phyloP scores from a whole-genome alignment of 805 yeast species.

The Metschnikowia hibisci region DNA sequence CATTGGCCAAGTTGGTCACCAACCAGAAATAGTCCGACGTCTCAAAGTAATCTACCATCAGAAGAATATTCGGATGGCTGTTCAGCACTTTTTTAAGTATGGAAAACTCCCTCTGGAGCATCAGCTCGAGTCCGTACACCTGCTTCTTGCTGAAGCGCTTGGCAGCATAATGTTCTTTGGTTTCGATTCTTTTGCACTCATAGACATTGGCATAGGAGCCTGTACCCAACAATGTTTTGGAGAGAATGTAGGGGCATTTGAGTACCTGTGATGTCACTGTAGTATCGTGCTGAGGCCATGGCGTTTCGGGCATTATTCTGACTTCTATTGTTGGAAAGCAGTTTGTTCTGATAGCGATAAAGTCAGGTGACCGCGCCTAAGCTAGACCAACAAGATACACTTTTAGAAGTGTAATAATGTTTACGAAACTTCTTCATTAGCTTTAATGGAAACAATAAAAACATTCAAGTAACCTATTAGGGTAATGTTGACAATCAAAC shows the following conservation, averaged over 20 bases:
- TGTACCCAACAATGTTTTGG: conserved; percentile 23
- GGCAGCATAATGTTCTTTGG: conserved; percentile 48
- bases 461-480: background rate
- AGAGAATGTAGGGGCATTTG: conserved; percentile 33
- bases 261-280: background rate
- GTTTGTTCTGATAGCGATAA: too few relatives aligned
- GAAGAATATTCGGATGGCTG: conserved; percentile 53
- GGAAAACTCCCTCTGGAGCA: conserved; percentile 58
- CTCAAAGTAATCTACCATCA: conserved; percentile 66
- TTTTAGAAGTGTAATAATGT: too few relatives aligned
- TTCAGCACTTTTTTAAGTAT: conserved; percentile 49
- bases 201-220: conserved; percentile 51
- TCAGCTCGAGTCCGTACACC: conserved; percentile 48
- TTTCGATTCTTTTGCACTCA: conserved; percentile 43
- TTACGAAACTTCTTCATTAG: too few relatives aligned
- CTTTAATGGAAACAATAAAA: too few relatives aligned
- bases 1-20: conserved; percentile 63
- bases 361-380: too few relatives aligned
- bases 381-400: too few relatives aligned
- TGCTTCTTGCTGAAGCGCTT: conserved; percentile 48
- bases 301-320: background rate
- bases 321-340: too few relatives aligned
- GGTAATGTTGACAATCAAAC: background rate
- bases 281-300: background rate
- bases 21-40: conserved; percentile 53